phyloP scores from a whole-genome alignment of 441 rosid genomes.

The Breynia disticha region DNA sequence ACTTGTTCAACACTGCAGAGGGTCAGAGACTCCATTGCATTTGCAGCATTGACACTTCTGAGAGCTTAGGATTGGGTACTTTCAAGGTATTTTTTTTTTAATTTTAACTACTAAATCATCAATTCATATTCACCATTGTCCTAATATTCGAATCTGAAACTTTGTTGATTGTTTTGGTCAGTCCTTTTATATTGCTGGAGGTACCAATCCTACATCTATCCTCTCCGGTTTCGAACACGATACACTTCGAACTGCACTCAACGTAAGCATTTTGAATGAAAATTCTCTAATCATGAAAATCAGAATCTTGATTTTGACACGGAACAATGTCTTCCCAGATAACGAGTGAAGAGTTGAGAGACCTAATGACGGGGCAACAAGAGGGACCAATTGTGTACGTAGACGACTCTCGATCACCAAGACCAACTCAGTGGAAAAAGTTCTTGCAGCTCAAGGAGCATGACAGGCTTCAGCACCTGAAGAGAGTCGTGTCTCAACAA shows the following conservation, averaged over 20 bases:
- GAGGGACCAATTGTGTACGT: constrained; percentile 57
- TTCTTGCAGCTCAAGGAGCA: constrained; percentile 38
- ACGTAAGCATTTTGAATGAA: constrained; percentile 31
- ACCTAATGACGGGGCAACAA: constrained; percentile 26
- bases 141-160: not conserved
- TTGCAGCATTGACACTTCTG: constrained; percentile 61
- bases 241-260: constrained; percentile 62
- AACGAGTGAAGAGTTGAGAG: constrained; percentile 28
- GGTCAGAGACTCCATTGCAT: constrained; percentile 61
- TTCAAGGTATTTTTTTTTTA: constrained; percentile 39
- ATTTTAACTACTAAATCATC: no score
- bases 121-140: no score
- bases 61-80: constrained; percentile 42
- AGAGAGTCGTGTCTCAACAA: constrained; percentile 28
- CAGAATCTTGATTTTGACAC: not conserved
- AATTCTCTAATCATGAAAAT: no score
- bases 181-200: constrained; percentile 87
- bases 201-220: constrained; percentile 43
- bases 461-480: constrained; percentile 45
- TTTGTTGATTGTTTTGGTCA: constrained; percentile 15
- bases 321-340: constrained; percentile 26
- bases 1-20: constrained; percentile 50
- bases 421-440: constrained; percentile 40
- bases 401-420: constrained; percentile 30
- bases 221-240: constrained; percentile 58